These are phyloP conservation scores for Fusarium redolens DNA, from an alignment of 2,329 filamentous ascomycete species.

Conservation along the genomic window DNA sequence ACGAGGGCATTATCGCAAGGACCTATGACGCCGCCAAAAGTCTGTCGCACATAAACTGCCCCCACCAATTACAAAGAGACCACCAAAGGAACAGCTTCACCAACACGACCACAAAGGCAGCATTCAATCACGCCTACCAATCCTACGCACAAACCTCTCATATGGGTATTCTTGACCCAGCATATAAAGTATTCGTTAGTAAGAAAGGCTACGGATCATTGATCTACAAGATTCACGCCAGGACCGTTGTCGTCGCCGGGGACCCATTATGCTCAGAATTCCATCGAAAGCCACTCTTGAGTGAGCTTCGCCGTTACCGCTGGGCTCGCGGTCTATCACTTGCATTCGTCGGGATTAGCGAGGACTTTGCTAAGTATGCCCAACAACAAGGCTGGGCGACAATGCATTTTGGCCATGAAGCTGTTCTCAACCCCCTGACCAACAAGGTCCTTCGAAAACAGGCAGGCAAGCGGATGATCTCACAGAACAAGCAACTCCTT, in stretches of 20 bases:
- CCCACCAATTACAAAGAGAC: neutral
- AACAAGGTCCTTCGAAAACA: constrained; percentile 4
- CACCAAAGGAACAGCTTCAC: neutral
- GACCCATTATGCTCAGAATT: constrained; percentile 1
- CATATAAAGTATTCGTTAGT: constrained; percentile 9
- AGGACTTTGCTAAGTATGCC: constrained; percentile 2
- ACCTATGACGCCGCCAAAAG: neutral
- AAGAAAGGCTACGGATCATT: neutral
- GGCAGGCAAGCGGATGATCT: constrained; percentile 15
- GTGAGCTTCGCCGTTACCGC: neutral
- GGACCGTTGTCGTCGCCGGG: neutral
- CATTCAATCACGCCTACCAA: neutral
- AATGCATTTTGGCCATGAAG: constrained; percentile 7
- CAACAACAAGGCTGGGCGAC: constrained; percentile 5
- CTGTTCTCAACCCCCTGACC: constrained; percentile 3
- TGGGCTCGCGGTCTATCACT: neutral
- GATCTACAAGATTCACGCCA: constrained; percentile 6
- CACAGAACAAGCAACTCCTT: constrained; percentile 12
- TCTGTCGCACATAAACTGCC: neutral
- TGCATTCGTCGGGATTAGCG: constrained; percentile 1
- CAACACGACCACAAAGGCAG: neutral
- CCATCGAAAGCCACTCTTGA: neutral
- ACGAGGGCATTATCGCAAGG: neutral
- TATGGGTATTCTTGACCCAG: constrained; percentile 18
- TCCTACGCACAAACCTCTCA: constrained; percentile 12